Percentiles rank a stretch among this genome's conserved stretches.
Evolutionary conservation across 495 filamentous ascomycete genomes (phyloP).

Genomic region (Oidiodendron maius): DNA sequence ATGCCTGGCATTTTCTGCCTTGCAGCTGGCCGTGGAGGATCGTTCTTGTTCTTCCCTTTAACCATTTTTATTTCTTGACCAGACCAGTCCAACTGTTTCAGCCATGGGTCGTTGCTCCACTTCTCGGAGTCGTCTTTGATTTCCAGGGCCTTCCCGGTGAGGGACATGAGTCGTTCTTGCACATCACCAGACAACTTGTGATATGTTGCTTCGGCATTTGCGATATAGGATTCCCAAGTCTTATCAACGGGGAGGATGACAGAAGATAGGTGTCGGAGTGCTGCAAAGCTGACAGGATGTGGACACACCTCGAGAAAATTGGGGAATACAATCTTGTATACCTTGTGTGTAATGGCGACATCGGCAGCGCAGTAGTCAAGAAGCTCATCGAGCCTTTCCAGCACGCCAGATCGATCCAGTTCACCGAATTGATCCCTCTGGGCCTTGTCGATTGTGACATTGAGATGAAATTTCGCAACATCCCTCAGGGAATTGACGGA

Average conservation of each 20-base stretch:
- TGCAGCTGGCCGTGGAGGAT: slow-evolving; percentile 68
- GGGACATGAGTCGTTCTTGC: slow-evolving; percentile 58
- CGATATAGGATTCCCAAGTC: slow-evolving; percentile 79
- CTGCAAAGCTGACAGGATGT: slow-evolving; percentile 95
- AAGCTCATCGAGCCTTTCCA: slow-evolving; percentile 67
- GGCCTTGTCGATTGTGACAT: slow-evolving; percentile 86
- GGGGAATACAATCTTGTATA: slow-evolving; percentile 88
- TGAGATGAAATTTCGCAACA: slow-evolving; percentile 93
- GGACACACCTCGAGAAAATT: slow-evolving; percentile 83
- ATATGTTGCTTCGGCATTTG: slow-evolving; percentile 79
- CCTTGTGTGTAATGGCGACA: slow-evolving; percentile 84
- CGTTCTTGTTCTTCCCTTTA: slow-evolving; percentile 81
- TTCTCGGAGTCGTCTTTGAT: slow-evolving; percentile 60
- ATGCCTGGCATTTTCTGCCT: slow-evolving; percentile 90
- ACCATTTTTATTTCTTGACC: slow-evolving; percentile 86
- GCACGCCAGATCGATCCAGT: slow-evolving; percentile 62
- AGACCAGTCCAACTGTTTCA: slow-evolving; percentile 91
- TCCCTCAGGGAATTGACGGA: slow-evolving; percentile 93
- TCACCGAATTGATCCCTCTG: slow-evolving; percentile 83
- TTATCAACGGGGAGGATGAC: slow-evolving; percentile 87
- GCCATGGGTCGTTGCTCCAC: slow-evolving; percentile 78
- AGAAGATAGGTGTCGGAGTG: slow-evolving; percentile 83
- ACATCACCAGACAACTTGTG: slow-evolving; percentile 69
- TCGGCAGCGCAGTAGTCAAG: slow-evolving; percentile 96
- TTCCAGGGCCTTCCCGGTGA: slow-evolving; percentile 71